These are phyloP conservation scores for Fragaria iinumae DNA, from an alignment of 306 rosid genomes.

Conservation along the genomic window DNA sequence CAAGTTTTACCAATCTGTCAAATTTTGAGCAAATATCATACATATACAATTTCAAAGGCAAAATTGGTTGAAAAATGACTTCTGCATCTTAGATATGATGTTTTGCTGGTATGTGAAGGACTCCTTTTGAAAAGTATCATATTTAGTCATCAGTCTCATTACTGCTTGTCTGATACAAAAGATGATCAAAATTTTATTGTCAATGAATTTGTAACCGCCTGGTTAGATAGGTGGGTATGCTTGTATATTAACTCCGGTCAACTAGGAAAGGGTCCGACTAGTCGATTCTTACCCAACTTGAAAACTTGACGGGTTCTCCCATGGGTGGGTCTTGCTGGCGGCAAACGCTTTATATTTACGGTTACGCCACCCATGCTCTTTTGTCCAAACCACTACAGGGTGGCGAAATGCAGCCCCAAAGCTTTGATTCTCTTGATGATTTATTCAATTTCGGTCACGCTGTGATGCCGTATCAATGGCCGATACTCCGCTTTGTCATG, in stretches of 20 bases:
- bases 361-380: too few relatives aligned
- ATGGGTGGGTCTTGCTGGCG: not conserved
- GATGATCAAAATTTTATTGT: not conserved
- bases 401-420: too few relatives aligned
- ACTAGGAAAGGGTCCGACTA: too few relatives aligned
- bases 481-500: too few relatives aligned
- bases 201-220: not conserved
- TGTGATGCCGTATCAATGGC: too few relatives aligned
- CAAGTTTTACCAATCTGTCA: not conserved
- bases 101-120: not conserved
- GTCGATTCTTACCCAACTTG: too few relatives aligned
- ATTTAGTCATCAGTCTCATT: not conserved
- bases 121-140: not conserved
- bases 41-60: not conserved
- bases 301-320: not conserved
- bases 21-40: slow-evolving; percentile 4
- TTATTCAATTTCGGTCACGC: too few relatives aligned
- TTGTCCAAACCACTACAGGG: too few relatives aligned
- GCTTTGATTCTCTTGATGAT: too few relatives aligned
- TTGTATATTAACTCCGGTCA: too few relatives aligned
- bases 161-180: not conserved
- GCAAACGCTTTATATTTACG: not conserved
- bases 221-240: not conserved
- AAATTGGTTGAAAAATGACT: not conserved
- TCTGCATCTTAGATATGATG: not conserved